Evolutionary conservation across 768 basidiomycete species (phyloP).

Genomic region (Leccinum disarticulatum): DNA sequence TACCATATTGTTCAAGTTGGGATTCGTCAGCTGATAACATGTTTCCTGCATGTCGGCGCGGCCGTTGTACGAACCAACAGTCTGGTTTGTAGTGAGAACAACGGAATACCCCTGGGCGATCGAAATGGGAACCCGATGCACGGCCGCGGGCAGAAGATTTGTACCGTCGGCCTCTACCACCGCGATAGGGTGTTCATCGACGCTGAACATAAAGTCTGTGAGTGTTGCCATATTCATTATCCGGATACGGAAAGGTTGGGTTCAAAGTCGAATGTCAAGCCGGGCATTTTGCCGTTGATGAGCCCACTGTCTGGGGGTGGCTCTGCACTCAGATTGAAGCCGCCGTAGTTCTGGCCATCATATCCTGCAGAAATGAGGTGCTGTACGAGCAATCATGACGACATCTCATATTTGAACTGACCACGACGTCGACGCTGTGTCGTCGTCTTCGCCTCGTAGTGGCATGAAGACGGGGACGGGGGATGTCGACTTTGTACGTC

Average conservation of each 20-base stretch:
- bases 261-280: conserved; percentile 32
- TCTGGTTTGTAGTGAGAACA: conserved; percentile 42
- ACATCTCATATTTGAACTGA: too few relatives aligned
- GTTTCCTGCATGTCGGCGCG: conserved; percentile 37
- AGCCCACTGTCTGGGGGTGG: conserved; percentile 40
- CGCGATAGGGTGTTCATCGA: conserved; percentile 46
- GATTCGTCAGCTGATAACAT: conserved; percentile 33
- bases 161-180: conserved; percentile 52
- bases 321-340: conserved; percentile 33
- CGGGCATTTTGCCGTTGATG: conserved; percentile 33
- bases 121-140: conserved; percentile 40
- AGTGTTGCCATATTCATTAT: conserved; percentile 49
- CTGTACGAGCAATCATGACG: conserved; percentile 30
- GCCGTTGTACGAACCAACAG: conserved; percentile 35
- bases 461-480: too few relatives aligned
- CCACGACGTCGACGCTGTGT: too few relatives aligned
- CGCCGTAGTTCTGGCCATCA: conserved; percentile 32
- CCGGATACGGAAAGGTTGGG: conserved; percentile 46
- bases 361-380: conserved; percentile 28
- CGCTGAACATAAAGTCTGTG: conserved; percentile 43
- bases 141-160: conserved; percentile 37
- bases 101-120: conserved; percentile 55
- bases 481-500: too few relatives aligned
- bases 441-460: too few relatives aligned
- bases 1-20: conserved; percentile 29